phyloP scores from a whole-genome alignment of 1,284 basidiomycete species.

The Sanghuangporus weigelae region DNA sequence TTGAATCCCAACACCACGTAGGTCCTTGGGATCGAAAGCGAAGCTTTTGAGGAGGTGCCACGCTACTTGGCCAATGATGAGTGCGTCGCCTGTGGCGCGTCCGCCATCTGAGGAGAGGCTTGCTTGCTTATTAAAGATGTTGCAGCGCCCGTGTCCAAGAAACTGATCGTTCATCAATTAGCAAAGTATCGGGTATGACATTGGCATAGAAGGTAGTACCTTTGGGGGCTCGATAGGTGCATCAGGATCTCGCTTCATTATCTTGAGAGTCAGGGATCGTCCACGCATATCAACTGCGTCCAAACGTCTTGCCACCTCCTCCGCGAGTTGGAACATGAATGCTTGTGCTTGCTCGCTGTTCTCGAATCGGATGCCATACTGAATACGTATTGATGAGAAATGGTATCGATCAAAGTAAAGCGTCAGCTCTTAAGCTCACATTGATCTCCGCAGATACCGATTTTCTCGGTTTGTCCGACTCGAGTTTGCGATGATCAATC shows the following conservation, averaged over 20 bases:
- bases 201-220: constrained; percentile 34
- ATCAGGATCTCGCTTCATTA: constrained; percentile 83
- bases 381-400: background rate
- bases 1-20: constrained; percentile 92
- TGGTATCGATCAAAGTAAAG: constrained; percentile 21
- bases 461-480: constrained; percentile 80
- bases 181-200: background rate
- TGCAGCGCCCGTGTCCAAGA: constrained; percentile 88
- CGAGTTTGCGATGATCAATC: constrained; percentile 73
- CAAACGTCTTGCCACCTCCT: constrained; percentile 71
- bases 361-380: constrained; percentile 96
- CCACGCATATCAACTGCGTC: constrained; percentile 65
- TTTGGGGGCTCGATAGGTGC: constrained; percentile 94
- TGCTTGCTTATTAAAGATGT: constrained; percentile 74
- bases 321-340: constrained; percentile 72
- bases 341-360: constrained; percentile 73
- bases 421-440: constrained; percentile 41
- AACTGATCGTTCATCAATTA: constrained; percentile 48
- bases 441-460: constrained; percentile 91
- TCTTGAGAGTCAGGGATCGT: constrained; percentile 73
- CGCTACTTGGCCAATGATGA: constrained; percentile 71
- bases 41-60: constrained; percentile 73
- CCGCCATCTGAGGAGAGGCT: constrained; percentile 55
- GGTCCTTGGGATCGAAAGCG: constrained; percentile 75
- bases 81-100: constrained; percentile 67